A percentile compares a stretch with the other conserved stretches of the same genome.
Evolutionary conservation across 108 stramenopile species (phyloP).

Genomic region (Nannochloropsis salina): DNA sequence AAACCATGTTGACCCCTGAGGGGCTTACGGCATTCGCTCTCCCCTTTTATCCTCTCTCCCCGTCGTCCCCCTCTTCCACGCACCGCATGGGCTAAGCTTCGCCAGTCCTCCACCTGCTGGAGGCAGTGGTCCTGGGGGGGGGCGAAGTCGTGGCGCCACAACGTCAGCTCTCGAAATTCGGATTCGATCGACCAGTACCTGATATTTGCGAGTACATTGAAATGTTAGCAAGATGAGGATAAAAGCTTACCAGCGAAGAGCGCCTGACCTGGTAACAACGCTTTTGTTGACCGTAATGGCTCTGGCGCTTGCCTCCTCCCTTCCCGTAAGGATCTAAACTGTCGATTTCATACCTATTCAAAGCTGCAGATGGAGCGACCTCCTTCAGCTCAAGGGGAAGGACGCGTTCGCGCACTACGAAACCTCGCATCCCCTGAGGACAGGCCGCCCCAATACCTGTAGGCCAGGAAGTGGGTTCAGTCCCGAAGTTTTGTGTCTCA

Average conservation of each 20-base stretch:
- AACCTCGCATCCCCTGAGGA: not conserved
- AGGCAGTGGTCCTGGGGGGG: not conserved
- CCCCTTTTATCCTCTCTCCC: not conserved
- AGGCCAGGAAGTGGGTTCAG: not conserved
- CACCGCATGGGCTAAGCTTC: not conserved
- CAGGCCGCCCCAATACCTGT: not conserved
- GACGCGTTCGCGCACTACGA: not conserved
- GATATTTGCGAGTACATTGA: no score
- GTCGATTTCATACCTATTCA: not conserved
- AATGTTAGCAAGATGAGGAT: no score
- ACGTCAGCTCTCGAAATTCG: constrained; percentile 10
- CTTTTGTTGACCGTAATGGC: not conserved
- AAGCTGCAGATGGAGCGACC: not conserved
- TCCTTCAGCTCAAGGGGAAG: not conserved
- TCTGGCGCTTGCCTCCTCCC: not conserved
- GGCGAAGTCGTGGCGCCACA: constrained; percentile 16
- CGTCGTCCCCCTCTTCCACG: not conserved
- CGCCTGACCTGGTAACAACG: no score
- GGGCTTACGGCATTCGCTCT: not conserved
- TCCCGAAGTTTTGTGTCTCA: no score
- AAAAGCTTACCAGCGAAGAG: no score
- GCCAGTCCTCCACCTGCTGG: not conserved
- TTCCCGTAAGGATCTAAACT: not conserved
- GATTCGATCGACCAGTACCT: constrained; percentile 17
- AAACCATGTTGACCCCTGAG: no score